A percentile compares a stretch with the other conserved stretches of the same genome.
phyloP scores from a whole-genome alignment of 2,329 filamentous ascomycete genomes.

The Clonostachys rhizophaga region DNA sequence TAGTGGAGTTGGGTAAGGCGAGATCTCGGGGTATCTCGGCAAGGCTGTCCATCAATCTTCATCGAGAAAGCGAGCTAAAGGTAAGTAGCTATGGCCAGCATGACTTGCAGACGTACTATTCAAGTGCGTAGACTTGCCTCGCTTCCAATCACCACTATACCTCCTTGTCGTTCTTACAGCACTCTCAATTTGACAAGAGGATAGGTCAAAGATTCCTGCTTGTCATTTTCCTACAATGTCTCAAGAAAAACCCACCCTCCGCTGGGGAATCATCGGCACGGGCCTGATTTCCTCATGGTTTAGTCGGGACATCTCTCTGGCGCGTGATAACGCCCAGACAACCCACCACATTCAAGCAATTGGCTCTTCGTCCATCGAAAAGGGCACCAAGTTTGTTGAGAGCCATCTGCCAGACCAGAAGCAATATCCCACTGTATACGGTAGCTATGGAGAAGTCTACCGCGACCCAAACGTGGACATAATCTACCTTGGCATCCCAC shows the following conservation, averaged over 20 bases:
- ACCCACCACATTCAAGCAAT: slow-evolving; percentile 34
- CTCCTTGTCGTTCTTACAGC: too few relatives aligned
- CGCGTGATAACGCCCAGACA: slow-evolving; percentile 23
- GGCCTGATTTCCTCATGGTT: slow-evolving; percentile 25
- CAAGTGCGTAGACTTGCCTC: too few relatives aligned
- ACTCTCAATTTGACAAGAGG: too few relatives aligned
- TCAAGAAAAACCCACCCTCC: slow-evolving; percentile 9
- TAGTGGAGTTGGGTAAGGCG: too few relatives aligned
- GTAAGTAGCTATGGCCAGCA: too few relatives aligned
- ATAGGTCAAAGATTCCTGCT: too few relatives aligned
- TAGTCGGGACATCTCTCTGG: slow-evolving; percentile 29
- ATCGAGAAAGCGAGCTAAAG: too few relatives aligned
- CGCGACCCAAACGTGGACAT: slow-evolving; percentile 33
- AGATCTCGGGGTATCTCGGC: too few relatives aligned
- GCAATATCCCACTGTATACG: slow-evolving; percentile 24
- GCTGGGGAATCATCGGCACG: slow-evolving; percentile 27
- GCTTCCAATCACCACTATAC: too few relatives aligned
- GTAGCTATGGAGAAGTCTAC: slow-evolving; percentile 31
- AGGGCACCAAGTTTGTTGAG: slow-evolving; percentile 27
- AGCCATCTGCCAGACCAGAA: slow-evolving; percentile 17
- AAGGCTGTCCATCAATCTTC: too few relatives aligned
- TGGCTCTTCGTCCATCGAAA: slow-evolving; percentile 28
- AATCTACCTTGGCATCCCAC: slow-evolving; percentile 39
- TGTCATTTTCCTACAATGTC: background rate
- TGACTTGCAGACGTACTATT: too few relatives aligned